Evolutionary conservation across 2,329 filamentous ascomycete species (phyloP), one percentile per base, ranked within the genome.

Genomic region (Fusarium illudens): DNA sequence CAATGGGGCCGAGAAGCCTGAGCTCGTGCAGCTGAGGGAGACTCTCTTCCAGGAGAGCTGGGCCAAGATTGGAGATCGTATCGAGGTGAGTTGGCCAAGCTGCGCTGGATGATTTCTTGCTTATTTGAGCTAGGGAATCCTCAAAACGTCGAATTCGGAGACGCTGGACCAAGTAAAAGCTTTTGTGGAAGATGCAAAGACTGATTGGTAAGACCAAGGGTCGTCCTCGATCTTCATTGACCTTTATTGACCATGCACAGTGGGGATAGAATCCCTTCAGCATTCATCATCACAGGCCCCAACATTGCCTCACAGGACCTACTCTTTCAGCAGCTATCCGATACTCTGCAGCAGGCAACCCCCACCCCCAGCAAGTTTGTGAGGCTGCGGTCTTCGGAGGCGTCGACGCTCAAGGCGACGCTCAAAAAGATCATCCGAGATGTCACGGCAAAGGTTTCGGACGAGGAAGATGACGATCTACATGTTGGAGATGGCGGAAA

Each of bases 271-370:
- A 85, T 93, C 36, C 89, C 90, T 0, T 86, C 90, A 8, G 90
- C 87, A 3, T 90, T 95, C 69, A 88, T 95, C 70, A 86, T 93
- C 61, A 92, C 91, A 9, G 93, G 92, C 0, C 91, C 92, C 8
- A 93, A 92, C 67, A 90, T 94, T 70, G 89, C 91, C 33, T 91
- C 90, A 2, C 91, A 94, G 76, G 87, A 89, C 39, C 82, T 91
- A 12, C 83, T 94, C n/a, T 94, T 94, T 70, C 83, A 88, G 60
- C 90, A 93, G 76, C 80, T 94, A 11, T 85, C 87, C 12, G 84
- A 87, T 61, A 80, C 79, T n/a, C 79, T 90, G n/a, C 79, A 80
- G 72, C 68, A 76, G 64, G 77, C 83, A 51, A 76, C 79, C 25
- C 73, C 80, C 17, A 76, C 79, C 25, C 73, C 80, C 17, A 87